Evolutionary conservation across 192 early-diverging fungal genomes (phyloP).

Genomic region (Ambispora gerdemannii): DNA sequence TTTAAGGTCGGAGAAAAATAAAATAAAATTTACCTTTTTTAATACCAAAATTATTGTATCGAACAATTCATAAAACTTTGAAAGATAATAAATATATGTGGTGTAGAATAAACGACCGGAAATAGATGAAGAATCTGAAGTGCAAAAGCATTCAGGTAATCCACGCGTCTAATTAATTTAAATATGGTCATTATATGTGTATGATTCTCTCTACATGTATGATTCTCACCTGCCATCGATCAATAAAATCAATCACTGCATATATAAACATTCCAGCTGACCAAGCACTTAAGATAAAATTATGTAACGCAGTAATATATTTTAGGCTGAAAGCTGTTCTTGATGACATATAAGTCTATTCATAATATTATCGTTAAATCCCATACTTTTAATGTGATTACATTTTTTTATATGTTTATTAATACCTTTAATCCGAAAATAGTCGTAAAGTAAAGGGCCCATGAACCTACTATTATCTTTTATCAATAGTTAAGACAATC

Average conservation of each 20-base stretch:
- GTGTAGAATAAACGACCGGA: slow-evolving; percentile 36
- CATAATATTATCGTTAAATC: slow-evolving; percentile 30
- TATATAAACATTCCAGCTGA: slow-evolving; percentile 43
- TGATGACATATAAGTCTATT: slow-evolving; percentile 6
- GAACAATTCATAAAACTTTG: slow-evolving; percentile 46
- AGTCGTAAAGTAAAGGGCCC: slow-evolving; percentile 41
- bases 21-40: slow-evolving; percentile 42
- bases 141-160: slow-evolving; percentile 47
- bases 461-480: slow-evolving; percentile 37
- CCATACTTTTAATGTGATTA: neutral
- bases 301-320: slow-evolving; percentile 24
- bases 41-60: slow-evolving; percentile 52
- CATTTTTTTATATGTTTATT: neutral
- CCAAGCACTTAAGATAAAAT: slow-evolving; percentile 34
- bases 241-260: slow-evolving; percentile 2
- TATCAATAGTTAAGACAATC: neutral
- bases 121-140: slow-evolving; percentile 23
- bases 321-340: slow-evolving; percentile 18
- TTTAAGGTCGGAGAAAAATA: neutral
- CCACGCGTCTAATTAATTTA: slow-evolving; percentile 36
- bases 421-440: slow-evolving; percentile 29
- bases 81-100: slow-evolving; percentile 51
- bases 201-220: too few relatives aligned
- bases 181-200: too few relatives aligned
- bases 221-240: slow-evolving; percentile 18